Percentiles rank a stretch among this genome's conserved stretches.
phyloP scores from a whole-genome alignment of 148 eudicot species.

The Polygonum maritimum region DNA sequence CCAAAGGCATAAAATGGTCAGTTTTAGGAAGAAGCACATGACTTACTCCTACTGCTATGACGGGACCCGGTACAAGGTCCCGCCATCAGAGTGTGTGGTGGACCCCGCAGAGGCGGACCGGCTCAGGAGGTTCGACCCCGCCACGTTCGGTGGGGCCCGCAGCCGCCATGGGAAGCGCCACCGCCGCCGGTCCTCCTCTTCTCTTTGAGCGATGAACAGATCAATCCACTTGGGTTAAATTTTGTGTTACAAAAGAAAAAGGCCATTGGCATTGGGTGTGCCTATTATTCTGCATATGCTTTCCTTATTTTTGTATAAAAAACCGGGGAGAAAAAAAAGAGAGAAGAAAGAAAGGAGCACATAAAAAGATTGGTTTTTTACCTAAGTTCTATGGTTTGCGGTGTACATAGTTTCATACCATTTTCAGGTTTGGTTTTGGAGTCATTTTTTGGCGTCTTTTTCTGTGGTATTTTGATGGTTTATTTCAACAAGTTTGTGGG shows the following conservation, averaged over 20 bases:
- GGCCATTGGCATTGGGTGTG: not conserved
- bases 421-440: not conserved
- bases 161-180: not conserved
- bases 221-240: not conserved
- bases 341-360: not conserved
- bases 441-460: not conserved
- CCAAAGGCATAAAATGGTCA: constrained; percentile 50
- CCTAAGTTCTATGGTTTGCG: not conserved
- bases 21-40: constrained; percentile 56
- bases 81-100: constrained; percentile 54
- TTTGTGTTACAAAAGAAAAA: not conserved
- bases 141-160: constrained; percentile 4
- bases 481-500: not conserved
- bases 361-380: not conserved
- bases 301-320: not conserved
- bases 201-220: not conserved
- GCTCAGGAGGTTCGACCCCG: constrained; percentile 9
- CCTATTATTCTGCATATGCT: not conserved
- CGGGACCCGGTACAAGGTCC: constrained; percentile 38
- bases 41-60: constrained; percentile 89
- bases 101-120: constrained; percentile 4
- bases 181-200: not conserved
- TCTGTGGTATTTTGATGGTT: not conserved
- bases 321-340: not conserved
- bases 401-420: not conserved